These are phyloP conservation scores for Microbotryum lychnidis-dioicae DNA, from an alignment of 1,284 basidiomycete species.

Conservation along the genomic window DNA sequence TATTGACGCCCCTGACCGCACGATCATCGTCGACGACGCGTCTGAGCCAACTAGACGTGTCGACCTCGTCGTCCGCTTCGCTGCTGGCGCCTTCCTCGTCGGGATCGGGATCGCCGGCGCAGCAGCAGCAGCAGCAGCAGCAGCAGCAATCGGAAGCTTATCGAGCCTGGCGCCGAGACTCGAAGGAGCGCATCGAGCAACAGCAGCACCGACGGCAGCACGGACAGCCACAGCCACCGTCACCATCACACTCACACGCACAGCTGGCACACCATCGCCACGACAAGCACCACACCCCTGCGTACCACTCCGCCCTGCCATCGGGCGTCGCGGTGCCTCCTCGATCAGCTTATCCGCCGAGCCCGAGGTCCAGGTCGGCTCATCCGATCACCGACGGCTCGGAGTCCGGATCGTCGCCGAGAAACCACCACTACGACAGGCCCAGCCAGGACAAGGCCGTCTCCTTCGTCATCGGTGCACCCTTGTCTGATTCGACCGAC, in stretches of 20 bases:
- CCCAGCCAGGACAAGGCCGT: conserved; percentile 14
- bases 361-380: too few species aligned
- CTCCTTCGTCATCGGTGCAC: conserved; percentile 19
- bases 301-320: too few species aligned
- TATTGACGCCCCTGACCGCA: background rate
- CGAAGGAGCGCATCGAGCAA: background rate
- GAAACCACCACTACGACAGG: background rate
- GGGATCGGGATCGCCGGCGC: background rate
- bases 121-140: too few species aligned
- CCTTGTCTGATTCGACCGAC: conserved; percentile 1
- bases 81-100: background rate
- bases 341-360: too few species aligned
- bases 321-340: too few species aligned
- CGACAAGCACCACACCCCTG: too few species aligned
- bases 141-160: background rate
- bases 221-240: too few species aligned
- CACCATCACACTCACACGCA: too few species aligned
- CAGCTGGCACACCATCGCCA: too few species aligned
- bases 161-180: conserved; percentile 8
- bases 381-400: background rate
- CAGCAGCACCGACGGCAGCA: too few species aligned
- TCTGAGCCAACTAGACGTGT: background rate
- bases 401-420: background rate
- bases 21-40: background rate
- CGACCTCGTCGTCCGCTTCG: background rate